phyloP scores from a whole-genome alignment of 345 rosid species.

The Fremontodendron californicum region DNA sequence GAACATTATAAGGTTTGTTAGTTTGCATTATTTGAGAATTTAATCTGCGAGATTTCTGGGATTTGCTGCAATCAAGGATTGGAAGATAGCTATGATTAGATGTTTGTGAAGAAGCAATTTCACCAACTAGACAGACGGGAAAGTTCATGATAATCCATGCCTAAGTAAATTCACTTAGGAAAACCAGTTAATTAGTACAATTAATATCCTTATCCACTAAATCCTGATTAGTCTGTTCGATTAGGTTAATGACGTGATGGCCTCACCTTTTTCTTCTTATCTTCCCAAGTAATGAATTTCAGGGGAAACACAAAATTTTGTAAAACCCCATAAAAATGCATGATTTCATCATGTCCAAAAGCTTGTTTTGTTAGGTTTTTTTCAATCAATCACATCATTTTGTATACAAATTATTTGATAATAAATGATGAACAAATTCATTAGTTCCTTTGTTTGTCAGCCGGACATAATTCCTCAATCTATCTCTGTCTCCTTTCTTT shows the following conservation, averaged over 20 bases:
- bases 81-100: neutral
- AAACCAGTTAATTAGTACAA: neutral
- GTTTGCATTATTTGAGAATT: conserved; percentile 3
- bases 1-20: neutral
- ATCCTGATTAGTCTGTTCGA: conserved; percentile 1
- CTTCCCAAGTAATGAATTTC: neutral
- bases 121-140: conserved; percentile 9
- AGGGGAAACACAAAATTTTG: neutral
- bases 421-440: neutral
- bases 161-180: neutral
- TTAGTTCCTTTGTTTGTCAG: neutral
- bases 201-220: conserved; percentile 15
- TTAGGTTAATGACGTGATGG: conserved; percentile 9
- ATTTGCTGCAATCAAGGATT: conserved; percentile 20
- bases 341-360: neutral
- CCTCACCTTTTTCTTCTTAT: neutral
- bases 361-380: conserved; percentile 21
- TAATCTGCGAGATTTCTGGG: conserved; percentile 34
- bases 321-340: neutral
- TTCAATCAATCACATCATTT: conserved; percentile 24
- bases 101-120: neutral
- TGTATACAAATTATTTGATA: neutral
- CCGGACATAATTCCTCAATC: neutral
- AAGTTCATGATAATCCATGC: conserved; percentile 13
- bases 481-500: no score